Percentiles rank a stretch among this genome's conserved stretches.
Evolutionary conservation across 2,329 filamentous ascomycete species (phyloP).

Genomic region (Talaromyces sp.): DNA sequence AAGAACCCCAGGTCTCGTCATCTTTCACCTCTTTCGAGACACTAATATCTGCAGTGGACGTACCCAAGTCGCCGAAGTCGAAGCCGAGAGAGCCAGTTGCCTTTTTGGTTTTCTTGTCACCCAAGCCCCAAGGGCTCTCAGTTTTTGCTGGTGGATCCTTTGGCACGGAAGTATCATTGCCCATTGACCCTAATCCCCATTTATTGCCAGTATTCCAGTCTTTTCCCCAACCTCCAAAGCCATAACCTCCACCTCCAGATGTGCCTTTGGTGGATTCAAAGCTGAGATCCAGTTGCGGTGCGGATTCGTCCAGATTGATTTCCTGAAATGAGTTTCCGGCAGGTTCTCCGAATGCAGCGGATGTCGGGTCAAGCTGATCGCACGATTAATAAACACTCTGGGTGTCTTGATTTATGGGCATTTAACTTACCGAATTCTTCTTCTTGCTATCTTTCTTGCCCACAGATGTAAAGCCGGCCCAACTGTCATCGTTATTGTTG

Average conservation of each 20-base stretch:
- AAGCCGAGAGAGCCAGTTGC: constrained; percentile 36
- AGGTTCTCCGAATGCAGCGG: constrained; percentile 35
- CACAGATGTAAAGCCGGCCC: constrained; percentile 48
- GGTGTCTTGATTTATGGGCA: constrained; percentile 1
- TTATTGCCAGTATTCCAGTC: constrained; percentile 56
- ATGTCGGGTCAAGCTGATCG: constrained; percentile 29
- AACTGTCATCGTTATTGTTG: constrained; percentile 50
- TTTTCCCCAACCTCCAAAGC: constrained; percentile 59
- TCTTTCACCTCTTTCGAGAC: constrained; percentile 37
- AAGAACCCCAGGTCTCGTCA: constrained; percentile 38
- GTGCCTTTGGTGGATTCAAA: constrained; percentile 49
- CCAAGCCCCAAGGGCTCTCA: constrained; percentile 41
- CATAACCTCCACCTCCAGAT: constrained; percentile 37
- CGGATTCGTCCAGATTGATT: constrained; percentile 62
- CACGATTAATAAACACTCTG: neutral
- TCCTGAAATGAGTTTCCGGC: constrained; percentile 61
- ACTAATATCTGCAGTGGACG: constrained; percentile 39
- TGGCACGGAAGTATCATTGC: constrained; percentile 28
- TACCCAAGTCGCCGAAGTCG: constrained; percentile 44
- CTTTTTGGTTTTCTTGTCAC: constrained; percentile 37
- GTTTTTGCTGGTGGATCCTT: constrained; percentile 29
- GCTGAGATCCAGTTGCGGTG: constrained; percentile 57
- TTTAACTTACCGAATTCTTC: constrained; percentile 51
- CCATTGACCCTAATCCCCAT: constrained; percentile 44
- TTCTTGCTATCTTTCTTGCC: constrained; percentile 58